Evolutionary conservation across 352 stramenopile genomes (phyloP).

Genomic region (Phytophthora sojae): DNA sequence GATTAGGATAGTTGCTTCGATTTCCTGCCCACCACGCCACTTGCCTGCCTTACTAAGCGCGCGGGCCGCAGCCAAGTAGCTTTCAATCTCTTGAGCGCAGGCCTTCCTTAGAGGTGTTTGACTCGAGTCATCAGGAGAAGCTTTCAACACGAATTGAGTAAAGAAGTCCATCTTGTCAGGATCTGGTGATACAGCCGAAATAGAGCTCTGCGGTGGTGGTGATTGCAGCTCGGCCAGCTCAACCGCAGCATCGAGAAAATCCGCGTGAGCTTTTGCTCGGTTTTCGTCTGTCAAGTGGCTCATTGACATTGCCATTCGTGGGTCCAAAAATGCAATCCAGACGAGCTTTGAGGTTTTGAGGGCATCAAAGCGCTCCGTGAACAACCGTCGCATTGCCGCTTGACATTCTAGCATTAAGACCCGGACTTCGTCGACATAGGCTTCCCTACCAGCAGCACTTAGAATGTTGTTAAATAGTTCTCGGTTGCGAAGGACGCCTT

Average conservation of each 20-base stretch:
- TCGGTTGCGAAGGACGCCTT: not conserved
- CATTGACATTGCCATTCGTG: not conserved
- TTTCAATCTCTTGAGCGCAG: too few relatives aligned
- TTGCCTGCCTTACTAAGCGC: not conserved
- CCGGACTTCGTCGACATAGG: not conserved
- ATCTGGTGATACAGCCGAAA: not conserved
- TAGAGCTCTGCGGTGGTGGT: not conserved
- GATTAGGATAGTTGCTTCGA: constrained; percentile 1
- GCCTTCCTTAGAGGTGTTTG: too few relatives aligned
- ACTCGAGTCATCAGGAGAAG: too few relatives aligned
- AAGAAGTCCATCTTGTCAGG: too few relatives aligned
- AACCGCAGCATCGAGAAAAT: not conserved
- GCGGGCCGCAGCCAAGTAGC: too few relatives aligned
- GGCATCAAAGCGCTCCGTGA: not conserved
- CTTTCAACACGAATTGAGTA: too few relatives aligned
- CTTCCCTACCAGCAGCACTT: not conserved
- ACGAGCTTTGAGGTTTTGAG: not conserved
- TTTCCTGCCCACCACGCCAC: constrained; percentile 1
- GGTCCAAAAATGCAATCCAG: not conserved
- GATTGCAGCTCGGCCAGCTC: not conserved
- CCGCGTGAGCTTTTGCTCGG: not conserved
- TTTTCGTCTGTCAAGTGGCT: not conserved
- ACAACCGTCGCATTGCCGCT: not conserved
- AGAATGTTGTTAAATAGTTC: not conserved
- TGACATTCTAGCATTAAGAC: not conserved